Base-by-base conservation (phyloP, 768 basidiomycete genomes). In the Tricholoma sp. region DNA sequence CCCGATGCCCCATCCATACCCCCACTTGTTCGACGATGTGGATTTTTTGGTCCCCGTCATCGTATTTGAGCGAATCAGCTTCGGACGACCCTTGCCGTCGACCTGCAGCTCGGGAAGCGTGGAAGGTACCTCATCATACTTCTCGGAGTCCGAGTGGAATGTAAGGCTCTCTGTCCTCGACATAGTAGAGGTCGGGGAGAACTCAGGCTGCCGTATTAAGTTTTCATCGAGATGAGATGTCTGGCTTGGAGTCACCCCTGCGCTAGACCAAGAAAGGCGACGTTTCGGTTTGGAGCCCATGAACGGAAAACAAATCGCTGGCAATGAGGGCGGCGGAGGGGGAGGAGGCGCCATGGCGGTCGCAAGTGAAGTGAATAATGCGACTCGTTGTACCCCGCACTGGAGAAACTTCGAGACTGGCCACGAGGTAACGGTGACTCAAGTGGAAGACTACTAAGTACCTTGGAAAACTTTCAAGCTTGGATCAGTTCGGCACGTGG, bases 1-100 rank as follows among this genome's bases (percentile, higher is more conserved):
- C 44, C 86, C 85, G 37, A 81, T 52, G 0, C 85, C 85, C 83
- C 84, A 85, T 37, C 86, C 85, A 67, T 86, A 88, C n/a, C 86
- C 87, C 78, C 80, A 85, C 65, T 74, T 82, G 47, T 70, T 70
- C 37, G 78, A 70, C 1, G 67, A 59, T 10, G 72, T 68, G 3
- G 78, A 78, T 59, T 78, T 81, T 68, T 83, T 85, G 18, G 83
- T 81, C 31, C 85, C 83, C 0, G 76, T 76, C 70, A 81, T 78
- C 4, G 85, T 80, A 62, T 77, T 82, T 1, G 75, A 72, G 54
- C 83, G 77, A 1, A 69, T 68, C 18, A 80, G 70, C 61, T 76
- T 78, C 20, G 73, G 72, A 48, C 68, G 72, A 11, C 73, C 75
- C 56, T 76, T 74, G 41, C 74, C 70, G 37, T 69, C 71, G 44